Conservation (phyloP, 169 alveolate species). For the Eimeria maxima region DNA sequence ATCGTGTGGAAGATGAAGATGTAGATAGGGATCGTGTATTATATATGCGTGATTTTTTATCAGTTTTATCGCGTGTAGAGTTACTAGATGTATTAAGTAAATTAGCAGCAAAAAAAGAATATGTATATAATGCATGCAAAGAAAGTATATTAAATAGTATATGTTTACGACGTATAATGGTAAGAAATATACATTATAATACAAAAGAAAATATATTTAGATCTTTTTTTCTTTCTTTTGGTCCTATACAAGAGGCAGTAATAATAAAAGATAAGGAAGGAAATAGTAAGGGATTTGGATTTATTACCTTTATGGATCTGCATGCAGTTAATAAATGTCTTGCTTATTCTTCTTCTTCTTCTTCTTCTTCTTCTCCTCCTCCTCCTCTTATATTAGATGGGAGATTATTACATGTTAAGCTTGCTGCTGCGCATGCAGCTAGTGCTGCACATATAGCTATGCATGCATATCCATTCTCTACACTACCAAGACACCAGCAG, state of each 20-base stretch:
- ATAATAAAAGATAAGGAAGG: conserved; percentile 88
- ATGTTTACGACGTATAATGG: conserved; percentile 44
- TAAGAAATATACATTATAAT: conserved; percentile 88
- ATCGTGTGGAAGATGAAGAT: neutral
- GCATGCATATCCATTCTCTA: too few species aligned
- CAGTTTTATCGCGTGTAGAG: conserved; percentile 89
- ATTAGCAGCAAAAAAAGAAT: conserved; percentile 85
- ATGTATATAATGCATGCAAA: conserved; percentile 85
- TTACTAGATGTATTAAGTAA: conserved; percentile 88
- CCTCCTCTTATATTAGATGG: too few species aligned
- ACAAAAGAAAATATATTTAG: conserved; percentile 87
- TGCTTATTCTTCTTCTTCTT: too few species aligned
- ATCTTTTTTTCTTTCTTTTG: conserved; percentile 86
- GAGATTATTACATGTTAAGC: too few species aligned
- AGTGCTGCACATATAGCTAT: too few species aligned
- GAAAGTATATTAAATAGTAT: conserved; percentile 86
- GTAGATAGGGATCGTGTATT: neutral
- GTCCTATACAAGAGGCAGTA: conserved; percentile 88
- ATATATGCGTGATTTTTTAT: conserved; percentile 76
- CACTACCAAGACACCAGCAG: too few species aligned
- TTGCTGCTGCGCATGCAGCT: too few species aligned
- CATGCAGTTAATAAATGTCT: too few species aligned
- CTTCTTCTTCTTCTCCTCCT: too few species aligned
- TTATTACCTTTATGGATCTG: conserved; percentile 53
- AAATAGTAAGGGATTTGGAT: conserved; percentile 87